Evolutionary conservation across 495 filamentous ascomycete genomes (phyloP), one percentile per base, ranked within the genome.

Genomic region (Tuber magnatum): DNA sequence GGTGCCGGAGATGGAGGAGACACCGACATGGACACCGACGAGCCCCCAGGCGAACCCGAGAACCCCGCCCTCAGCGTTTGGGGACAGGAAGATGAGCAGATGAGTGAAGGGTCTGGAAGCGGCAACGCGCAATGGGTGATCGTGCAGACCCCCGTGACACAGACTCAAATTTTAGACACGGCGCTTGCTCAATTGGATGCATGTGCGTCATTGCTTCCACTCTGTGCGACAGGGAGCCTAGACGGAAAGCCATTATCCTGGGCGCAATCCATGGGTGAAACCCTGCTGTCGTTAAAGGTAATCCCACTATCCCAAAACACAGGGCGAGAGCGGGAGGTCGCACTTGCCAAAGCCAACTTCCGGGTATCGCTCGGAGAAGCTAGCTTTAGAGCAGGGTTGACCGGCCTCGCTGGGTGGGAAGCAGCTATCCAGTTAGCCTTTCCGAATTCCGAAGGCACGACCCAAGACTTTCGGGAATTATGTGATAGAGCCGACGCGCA

Each of bases 401-500:
- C 85, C 41, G 85, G 88, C 48, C 75, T 86, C 39, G 79, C 83
- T 42, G 86, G 85, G 14, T 91, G 90, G 83, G 84, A 86, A 72
- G 78, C 82, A 38, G 85, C 87, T 24, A 80, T 91, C 44, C 80
- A 78, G 32, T 81, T 81, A 69, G 84, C 84, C 24, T 89, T 88
- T 74, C 80, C 80, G 6, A 81, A 84, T 5, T 75, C 87, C 38
- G 84, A 87, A 70, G 72, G 35, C 7, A 80, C 86, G 2, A 82
- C 84, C 1, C 76, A 78, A 9, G 84, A 87, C 69, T 86, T 87
- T 0, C 86, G 87, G 74, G 86, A 84, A 46, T 84, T 90, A 12
- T 88, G 86, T 79, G 86, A 83, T 51, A 87, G 88, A 81, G 89
- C 89, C 28, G 89, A 91, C 69, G 86, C 89, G 9, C 82, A 90